Evolutionary conservation across 164 flowering plant genomes (phyloP), one percentile per base, ranked within the genome.

Genomic region (Liquidambar formosana): DNA sequence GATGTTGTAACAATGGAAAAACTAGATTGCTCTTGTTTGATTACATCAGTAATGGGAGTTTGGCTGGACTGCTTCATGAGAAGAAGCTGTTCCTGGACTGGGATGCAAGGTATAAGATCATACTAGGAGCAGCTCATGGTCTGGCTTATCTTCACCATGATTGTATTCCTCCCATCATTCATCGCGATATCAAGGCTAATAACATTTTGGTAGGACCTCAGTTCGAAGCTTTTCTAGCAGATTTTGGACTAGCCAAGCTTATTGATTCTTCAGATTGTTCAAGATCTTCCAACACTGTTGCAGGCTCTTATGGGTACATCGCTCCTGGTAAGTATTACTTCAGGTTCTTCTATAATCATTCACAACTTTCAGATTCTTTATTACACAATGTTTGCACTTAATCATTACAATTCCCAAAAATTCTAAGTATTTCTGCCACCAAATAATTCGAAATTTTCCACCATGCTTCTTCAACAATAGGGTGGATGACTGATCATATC

Each of bases 241-340:
- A 86, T 77, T 88, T 86, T 67, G 92, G 92, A 23, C 82, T 88
- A 10, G 92, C 92, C 48, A 84, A 78, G 81, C 82, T 75, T 23
- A 64, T 86, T 18, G 71, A 70, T 64, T 60, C 79, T 23, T 52
- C 80, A 41, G 87, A 81, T 25, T 47, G 38, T 60, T 68, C 83
- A 27, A 65, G 63, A 69, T 58, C 67, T 51, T 76, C 86, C 65
- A 60, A 76, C 57, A 69, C 69, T 0, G 75, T 88, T 23, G 89
- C 88, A 11, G 92, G 92, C 33, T 88, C 92, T 45, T 88, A 83
- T 67, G 92, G 92, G 1, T 88, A 86, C 68, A 88, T 88, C 51
- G 92, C 92, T 70, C 92, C 92, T 21, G 92, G 92, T 86, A 65
- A 76, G 82, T 65, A 14, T 16, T n/a, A 10, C n/a, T 69, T 69